Evolutionary conservation across 768 basidiomycete genomes (phyloP).

Genomic region (Lactifluus subvellereus): DNA sequence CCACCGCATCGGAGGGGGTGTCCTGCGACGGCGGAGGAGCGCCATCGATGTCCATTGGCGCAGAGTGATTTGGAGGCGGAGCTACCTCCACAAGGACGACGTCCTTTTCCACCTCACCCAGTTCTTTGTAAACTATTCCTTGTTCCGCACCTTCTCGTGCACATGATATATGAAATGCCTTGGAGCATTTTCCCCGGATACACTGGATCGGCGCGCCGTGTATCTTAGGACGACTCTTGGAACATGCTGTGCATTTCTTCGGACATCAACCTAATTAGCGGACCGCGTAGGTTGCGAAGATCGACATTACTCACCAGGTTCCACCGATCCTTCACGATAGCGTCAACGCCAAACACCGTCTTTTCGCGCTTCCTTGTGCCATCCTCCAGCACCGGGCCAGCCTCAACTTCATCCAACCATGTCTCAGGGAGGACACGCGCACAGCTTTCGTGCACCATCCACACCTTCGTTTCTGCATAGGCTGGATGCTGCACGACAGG

Average conservation of each 20-base stretch:
- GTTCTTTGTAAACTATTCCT: conserved; percentile 53
- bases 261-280: neutral
- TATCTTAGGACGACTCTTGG: conserved; percentile 54
- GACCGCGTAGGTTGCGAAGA: neutral
- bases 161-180: conserved; percentile 91
- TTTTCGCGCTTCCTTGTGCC: conserved; percentile 38
- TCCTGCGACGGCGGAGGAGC: neutral
- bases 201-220: conserved; percentile 89
- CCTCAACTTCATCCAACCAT: conserved; percentile 73
- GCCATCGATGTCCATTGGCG: conserved; percentile 34
- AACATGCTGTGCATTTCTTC: conserved; percentile 88
- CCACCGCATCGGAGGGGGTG: conserved; percentile 4
- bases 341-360: conserved; percentile 79
- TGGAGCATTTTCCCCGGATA: conserved; percentile 88
- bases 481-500: conserved; percentile 33
- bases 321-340: conserved; percentile 90
- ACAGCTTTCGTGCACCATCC: conserved; percentile 79
- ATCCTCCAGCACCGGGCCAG: conserved; percentile 28
- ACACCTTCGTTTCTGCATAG: conserved; percentile 33
- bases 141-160: conserved; percentile 52
- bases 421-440: conserved; percentile 84
- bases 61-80: conserved; percentile 6
- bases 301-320: conserved; percentile 57
- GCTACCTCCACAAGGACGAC: conserved; percentile 54
- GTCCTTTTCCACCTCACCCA: conserved; percentile 76